Base-by-base conservation (phyloP, 306 rosid genomes). In the Prinsepia uniflora region DNA sequence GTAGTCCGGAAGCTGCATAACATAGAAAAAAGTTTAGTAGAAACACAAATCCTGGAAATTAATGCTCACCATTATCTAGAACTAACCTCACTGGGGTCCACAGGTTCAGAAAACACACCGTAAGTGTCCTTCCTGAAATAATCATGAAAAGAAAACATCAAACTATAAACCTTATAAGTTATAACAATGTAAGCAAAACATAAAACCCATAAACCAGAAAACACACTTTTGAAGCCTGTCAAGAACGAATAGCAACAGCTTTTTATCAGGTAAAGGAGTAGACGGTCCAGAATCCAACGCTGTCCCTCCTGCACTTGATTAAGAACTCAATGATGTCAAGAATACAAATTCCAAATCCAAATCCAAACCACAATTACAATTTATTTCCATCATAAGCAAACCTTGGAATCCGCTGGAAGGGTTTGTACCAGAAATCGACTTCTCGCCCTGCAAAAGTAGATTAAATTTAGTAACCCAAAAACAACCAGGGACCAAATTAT, bases 201-300 rank as follows among this genome's bases (percentile, higher is more conserved):
- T 42, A 75, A 80, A 63, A 72, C 68, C 68, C 58, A 53, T 63
- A 73, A 77, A 68, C 69, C 19, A 41, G 53, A 74, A 57, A 47
- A 87, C 84, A 44, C 74, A 88, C 93, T 81, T 85, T 76, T 88
- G 93, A 74, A 88, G 76, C 88, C 93, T 81, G 72, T 88, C 93
- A 34, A 88, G 85, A 72, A 88, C 72, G 57, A 88, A 85, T 44
- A 83, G 76, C 63, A 88, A 74, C 81, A 88, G 85, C 81, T 85
- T 81, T 78, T 74, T 81, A 71, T 88, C 86, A 0, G 93, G 93
- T 53, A 88, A 79, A 85, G 84, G 79, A 56, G 88, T 83, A 24
- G 80, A 67, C 76, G 86, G 90, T 75, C 85, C 93, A 64, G 76
- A 78, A 55, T 85, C 90, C 81, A 77, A 70, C 77, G 81, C 79